Evolutionary conservation across 495 filamentous ascomycete species (phyloP), one percentile per base, ranked within the genome.

Genomic region (Hypomontagnella submonticulosa): DNA sequence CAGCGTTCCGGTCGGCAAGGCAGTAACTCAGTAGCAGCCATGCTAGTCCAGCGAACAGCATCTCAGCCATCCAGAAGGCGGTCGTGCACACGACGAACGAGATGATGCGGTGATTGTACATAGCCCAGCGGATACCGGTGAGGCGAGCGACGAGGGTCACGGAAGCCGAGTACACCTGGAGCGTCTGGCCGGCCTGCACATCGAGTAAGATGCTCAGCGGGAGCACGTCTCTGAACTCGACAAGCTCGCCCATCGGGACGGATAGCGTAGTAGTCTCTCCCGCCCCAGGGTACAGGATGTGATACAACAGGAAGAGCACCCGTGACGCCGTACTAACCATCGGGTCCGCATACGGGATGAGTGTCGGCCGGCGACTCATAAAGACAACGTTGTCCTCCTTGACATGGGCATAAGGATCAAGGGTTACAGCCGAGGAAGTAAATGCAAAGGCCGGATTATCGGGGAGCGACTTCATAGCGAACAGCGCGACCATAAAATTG

Each of bases 401-500:
- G 10, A 76, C 53, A 20, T 71, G 36, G 37, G 63, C 46, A 41
- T 68, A 66, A 3, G 56, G 53, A 44, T 68, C 60, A 12, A 57
- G 40, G 9, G 46, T 38, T 4, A 20, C 33, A n/a, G 23, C 23
- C 0, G 57, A 32, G 38, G 33, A 52, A 4, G 51, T 41, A 32
- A 54, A 62, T 6, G 66, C 27, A 15, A 72, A 61, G 0, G 69
- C 69, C 8, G 69, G 69, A 37, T 72, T 72, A 0, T 70, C 67
- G 5, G 72, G 68, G 44, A 82, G 75, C 73, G 12, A 76, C 32
- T 52, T 75, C 36, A 44, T 70, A 54, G 27, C 71, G 76, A 75
- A 78, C n/a, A 97, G 78, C 49, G 92, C 87, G 11, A 97, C 78
- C 93, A 98, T 98, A 82, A 98, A 98, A 77, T 97, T 97, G 16